phyloP scores from a whole-genome alignment of 2,329 filamentous ascomycete genomes.

The Hymenoscyphus scutula region DNA sequence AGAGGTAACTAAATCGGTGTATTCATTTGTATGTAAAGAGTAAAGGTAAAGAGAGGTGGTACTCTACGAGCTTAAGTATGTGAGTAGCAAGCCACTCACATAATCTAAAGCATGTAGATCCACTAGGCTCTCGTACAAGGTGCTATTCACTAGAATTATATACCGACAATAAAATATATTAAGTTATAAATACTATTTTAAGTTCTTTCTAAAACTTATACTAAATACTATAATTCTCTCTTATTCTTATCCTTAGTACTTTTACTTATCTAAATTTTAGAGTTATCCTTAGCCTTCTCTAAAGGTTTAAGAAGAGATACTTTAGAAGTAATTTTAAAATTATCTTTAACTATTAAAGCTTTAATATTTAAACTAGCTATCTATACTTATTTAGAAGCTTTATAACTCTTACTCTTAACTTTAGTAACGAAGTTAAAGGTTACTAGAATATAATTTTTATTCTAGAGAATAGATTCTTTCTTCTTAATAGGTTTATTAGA shows the following conservation, averaged over 20 bases:
- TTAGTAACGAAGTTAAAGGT: conserved; percentile 33
- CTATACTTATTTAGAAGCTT: not conserved
- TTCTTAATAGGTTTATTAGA: conserved; percentile 40
- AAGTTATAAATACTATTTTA: no score
- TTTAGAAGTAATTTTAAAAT: conserved; percentile 39
- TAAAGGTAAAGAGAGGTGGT: no score
- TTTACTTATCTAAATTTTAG: conserved; percentile 70
- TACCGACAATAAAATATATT: no score
- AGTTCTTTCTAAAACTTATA: not conserved
- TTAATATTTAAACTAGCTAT: conserved; percentile 37
- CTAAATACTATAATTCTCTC: conserved; percentile 9
- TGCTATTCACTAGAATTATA: no score
- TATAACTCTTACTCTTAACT: conserved; percentile 31
- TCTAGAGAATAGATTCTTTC: not conserved
- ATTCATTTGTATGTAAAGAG: no score
- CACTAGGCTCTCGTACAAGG: no score
- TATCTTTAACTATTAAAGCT: conserved; percentile 40
- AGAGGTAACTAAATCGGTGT: no score
- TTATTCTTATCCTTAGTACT: conserved; percentile 55
- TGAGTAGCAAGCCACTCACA: no score
- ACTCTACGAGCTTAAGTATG: no score
- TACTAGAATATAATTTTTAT: conserved; percentile 11
- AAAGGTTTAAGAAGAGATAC: conserved; percentile 53
- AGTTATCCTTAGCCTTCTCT: conserved; percentile 57
- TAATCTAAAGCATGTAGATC: no score